phyloP scores from a whole-genome alignment of 768 basidiomycete genomes.

The Cystoderma amianthinum region DNA sequence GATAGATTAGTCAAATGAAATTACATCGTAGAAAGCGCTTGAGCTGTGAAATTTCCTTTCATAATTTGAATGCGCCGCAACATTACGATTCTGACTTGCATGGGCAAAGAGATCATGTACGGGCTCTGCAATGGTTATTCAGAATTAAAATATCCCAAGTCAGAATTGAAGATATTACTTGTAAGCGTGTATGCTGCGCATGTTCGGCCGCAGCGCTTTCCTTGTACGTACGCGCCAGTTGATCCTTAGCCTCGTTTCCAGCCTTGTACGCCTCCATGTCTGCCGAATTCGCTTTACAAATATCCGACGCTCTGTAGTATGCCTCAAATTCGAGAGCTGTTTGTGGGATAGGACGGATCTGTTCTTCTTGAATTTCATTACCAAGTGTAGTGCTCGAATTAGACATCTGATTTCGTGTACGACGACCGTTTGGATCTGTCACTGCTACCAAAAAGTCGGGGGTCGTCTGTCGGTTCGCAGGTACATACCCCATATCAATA shows the following conservation, averaged over 20 bases:
- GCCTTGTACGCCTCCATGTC: slow-evolving; percentile 43
- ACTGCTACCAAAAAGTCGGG: slow-evolving; percentile 59
- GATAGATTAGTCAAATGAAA: slow-evolving; percentile 2
- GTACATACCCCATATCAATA: slow-evolving; percentile 57
- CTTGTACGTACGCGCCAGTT: slow-evolving; percentile 31
- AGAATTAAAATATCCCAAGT: too few species aligned
- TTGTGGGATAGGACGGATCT: slow-evolving; percentile 25
- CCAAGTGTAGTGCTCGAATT: neutral
- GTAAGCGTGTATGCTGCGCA: slow-evolving; percentile 30
- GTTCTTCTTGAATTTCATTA: neutral
- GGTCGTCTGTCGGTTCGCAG: slow-evolving; percentile 55
- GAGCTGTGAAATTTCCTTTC: slow-evolving; percentile 22
- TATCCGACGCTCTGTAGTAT: slow-evolving; percentile 17
- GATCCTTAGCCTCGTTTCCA: slow-evolving; percentile 35
- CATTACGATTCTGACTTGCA: slow-evolving; percentile 39
- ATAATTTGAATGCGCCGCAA: slow-evolving; percentile 33
- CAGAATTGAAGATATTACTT: slow-evolving; percentile 12
- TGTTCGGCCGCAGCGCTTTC: slow-evolving; percentile 44
- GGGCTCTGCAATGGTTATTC: slow-evolving; percentile 22
- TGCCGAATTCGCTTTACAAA: slow-evolving; percentile 12
- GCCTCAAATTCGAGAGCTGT: slow-evolving; percentile 44
- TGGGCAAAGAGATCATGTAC: slow-evolving; percentile 30
- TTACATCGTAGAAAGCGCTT: slow-evolving; percentile 19
- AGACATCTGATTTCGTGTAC: slow-evolving; percentile 20
- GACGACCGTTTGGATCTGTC: slow-evolving; percentile 53